phyloP scores from a whole-genome alignment of 2,329 filamentous ascomycete species.

The Calonectria ilicicola region DNA sequence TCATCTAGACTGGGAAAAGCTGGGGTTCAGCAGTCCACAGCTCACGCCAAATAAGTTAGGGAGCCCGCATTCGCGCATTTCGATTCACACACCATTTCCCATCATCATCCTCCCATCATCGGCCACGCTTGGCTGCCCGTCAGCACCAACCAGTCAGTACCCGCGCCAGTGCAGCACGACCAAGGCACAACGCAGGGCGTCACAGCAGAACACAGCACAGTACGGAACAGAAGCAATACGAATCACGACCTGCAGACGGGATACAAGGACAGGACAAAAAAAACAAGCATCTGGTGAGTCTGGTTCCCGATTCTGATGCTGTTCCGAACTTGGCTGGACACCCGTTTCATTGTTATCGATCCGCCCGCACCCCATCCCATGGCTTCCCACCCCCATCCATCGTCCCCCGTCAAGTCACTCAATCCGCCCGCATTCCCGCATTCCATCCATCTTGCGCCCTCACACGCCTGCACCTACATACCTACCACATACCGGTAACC shows the following conservation, averaged over 20 bases:
- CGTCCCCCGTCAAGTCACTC: not conserved
- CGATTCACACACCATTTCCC: conserved; percentile 17
- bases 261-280: not conserved
- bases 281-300: conserved; percentile 18
- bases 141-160: conserved; percentile 7
- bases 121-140: conserved; percentile 7
- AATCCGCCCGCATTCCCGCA: conserved; percentile 27
- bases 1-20: not conserved
- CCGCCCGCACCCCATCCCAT: conserved; percentile 14
- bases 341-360: conserved; percentile 20
- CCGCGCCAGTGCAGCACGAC: conserved; percentile 16
- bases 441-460: conserved; percentile 16
- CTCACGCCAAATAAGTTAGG: not conserved
- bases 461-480: conserved; percentile 10
- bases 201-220: not conserved
- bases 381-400: conserved; percentile 14
- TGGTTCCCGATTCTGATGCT: conserved; percentile 11
- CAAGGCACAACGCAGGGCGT: conserved; percentile 2
- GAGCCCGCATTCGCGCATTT: conserved; percentile 9
- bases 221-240: conserved; percentile 4
- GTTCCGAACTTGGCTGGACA: conserved; percentile 12
- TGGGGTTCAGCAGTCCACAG: conserved; percentile 3
- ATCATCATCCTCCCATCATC: not conserved
- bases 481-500: conserved; percentile 2
- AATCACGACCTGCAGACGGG: not conserved